A percentile compares a stretch with the other conserved stretches of the same genome.
These are phyloP conservation scores for Kockiozyma suomiensis DNA, from an alignment of 805 yeast genomes.

Conservation along the genomic window DNA sequence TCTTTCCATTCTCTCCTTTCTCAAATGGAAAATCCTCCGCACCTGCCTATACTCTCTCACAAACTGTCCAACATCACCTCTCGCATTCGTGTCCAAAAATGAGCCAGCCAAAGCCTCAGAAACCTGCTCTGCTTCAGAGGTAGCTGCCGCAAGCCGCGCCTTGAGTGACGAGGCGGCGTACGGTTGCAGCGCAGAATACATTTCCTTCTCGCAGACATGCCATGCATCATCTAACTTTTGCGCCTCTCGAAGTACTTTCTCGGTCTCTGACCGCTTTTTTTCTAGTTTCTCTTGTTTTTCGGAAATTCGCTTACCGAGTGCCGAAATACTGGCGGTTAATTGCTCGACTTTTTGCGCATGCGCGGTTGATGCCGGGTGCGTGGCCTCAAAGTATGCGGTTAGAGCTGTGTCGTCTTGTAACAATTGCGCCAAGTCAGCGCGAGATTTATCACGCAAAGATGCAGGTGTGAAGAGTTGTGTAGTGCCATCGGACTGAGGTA, in stretches of 20 bases:
- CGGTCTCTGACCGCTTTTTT: constrained; percentile 8
- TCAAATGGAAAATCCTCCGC: constrained; percentile 50
- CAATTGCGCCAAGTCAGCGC: constrained; percentile 15
- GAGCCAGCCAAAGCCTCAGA: constrained; percentile 44
- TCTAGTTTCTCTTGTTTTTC: constrained; percentile 7
- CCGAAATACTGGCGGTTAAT: constrained; percentile 8
- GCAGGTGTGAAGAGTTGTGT: constrained; percentile 12
- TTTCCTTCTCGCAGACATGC: constrained; percentile 21
- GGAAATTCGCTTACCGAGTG: constrained; percentile 12
- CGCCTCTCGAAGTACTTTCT: constrained; percentile 13
- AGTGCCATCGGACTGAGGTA: background rate
- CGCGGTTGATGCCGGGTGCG: constrained; percentile 19
- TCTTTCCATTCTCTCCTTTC: constrained; percentile 52
- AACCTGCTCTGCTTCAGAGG: constrained; percentile 41
- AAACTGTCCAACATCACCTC: constrained; percentile 44
- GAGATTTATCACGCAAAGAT: constrained; percentile 10
- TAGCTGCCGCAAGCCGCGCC: constrained; percentile 17
- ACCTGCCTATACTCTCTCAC: constrained; percentile 48
- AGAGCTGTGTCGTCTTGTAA: constrained; percentile 5
- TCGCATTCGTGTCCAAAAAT: constrained; percentile 38
- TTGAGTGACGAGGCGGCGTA: constrained; percentile 15
- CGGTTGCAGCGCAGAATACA: constrained; percentile 21
- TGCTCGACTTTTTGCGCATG: constrained; percentile 11
- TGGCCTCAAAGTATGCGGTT: constrained; percentile 17
- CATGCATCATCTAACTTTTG: constrained; percentile 19